A percentile compares a stretch with the other conserved stretches of the same genome.
These are phyloP conservation scores for Hawksworthiomyces lignivorus DNA, from an alignment of 2,329 filamentous ascomycete species.

Conservation along the genomic window DNA sequence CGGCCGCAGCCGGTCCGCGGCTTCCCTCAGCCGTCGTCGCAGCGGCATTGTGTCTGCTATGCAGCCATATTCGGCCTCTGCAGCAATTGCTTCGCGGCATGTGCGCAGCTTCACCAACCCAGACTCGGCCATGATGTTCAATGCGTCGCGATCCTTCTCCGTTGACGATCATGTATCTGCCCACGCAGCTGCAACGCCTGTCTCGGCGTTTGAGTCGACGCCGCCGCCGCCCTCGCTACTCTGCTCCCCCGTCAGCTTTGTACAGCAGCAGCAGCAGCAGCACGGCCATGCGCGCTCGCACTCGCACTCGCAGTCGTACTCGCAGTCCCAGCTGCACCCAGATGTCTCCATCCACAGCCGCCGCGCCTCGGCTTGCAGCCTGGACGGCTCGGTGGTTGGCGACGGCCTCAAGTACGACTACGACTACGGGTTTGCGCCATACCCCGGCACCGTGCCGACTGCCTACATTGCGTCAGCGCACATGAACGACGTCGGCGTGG, in stretches of 20 bases:
- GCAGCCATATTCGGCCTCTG: constrained; percentile 14
- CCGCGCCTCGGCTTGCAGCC: constrained; percentile 58
- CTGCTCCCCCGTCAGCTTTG: constrained; percentile 57
- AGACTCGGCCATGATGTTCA: constrained; percentile 36
- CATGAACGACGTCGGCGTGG: constrained; percentile 17
- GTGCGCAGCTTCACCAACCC: constrained; percentile 55
- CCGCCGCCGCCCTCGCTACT: constrained; percentile 47
- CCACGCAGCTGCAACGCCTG: constrained; percentile 28
- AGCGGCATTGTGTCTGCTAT: not conserved
- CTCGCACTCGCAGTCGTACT: too few relatives aligned
- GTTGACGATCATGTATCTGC: constrained; percentile 22
- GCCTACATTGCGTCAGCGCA: constrained; percentile 32
- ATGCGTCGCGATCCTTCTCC: constrained; percentile 30
- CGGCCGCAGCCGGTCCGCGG: constrained; percentile 13
- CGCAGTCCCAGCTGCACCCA: too few relatives aligned
- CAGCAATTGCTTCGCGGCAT: constrained; percentile 37
- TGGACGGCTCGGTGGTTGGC: constrained; percentile 54
- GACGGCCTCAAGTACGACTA: constrained; percentile 30
- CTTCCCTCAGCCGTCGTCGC: constrained; percentile 5
- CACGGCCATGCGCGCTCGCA: not conserved
- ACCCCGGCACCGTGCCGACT: constrained; percentile 53
- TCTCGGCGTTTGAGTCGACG: constrained; percentile 14
- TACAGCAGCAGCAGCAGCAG: constrained; percentile 30
- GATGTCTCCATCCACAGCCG: constrained; percentile 27
- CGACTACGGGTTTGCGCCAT: constrained; percentile 76